A percentile compares a stretch with the other conserved stretches of the same genome.
phyloP scores from a whole-genome alignment of 2,329 filamentous ascomycete species.

The Penicillium sp. region DNA sequence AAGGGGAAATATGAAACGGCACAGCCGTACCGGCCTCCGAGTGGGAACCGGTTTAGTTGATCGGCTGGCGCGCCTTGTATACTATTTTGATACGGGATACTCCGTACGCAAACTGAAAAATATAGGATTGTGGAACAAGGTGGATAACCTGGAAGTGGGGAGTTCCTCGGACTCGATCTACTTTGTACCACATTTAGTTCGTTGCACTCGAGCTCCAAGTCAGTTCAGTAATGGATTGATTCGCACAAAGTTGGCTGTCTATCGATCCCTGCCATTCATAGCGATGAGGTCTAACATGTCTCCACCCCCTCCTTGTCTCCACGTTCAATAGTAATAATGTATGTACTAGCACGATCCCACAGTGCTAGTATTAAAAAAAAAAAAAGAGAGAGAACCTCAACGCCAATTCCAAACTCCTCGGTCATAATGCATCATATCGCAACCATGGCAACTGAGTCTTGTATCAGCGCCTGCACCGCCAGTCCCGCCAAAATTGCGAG shows the following conservation, averaged over 20 bases:
- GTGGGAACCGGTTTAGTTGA: constrained; percentile 80
- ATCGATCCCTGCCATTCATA: neutral
- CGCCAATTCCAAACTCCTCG: constrained; percentile 18
- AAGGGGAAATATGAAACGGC: constrained; percentile 89
- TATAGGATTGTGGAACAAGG: neutral
- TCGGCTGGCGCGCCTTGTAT: neutral
- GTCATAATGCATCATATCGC: constrained; percentile 17
- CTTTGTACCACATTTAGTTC: neutral
- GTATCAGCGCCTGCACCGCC: constrained; percentile 17
- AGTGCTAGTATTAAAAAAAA: neutral
- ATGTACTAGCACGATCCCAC: neutral
- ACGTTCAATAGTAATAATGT: neutral
- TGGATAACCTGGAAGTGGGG: neutral
- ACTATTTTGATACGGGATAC: constrained; percentile 3
- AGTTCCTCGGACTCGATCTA: neutral
- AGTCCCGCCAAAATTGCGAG: neutral
- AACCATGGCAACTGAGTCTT: neutral
- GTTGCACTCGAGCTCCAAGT: neutral
- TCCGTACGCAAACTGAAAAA: neutral
- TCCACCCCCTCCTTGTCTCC: neutral
- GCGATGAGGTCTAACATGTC: neutral
- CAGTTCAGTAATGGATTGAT: neutral
- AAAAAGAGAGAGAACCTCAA: constrained; percentile 7
- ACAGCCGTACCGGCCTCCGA: constrained; percentile 71
- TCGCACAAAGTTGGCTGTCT: neutral